phyloP scores from a whole-genome alignment of 345 rosid genomes.

The Streptanthus diversifolius region DNA sequence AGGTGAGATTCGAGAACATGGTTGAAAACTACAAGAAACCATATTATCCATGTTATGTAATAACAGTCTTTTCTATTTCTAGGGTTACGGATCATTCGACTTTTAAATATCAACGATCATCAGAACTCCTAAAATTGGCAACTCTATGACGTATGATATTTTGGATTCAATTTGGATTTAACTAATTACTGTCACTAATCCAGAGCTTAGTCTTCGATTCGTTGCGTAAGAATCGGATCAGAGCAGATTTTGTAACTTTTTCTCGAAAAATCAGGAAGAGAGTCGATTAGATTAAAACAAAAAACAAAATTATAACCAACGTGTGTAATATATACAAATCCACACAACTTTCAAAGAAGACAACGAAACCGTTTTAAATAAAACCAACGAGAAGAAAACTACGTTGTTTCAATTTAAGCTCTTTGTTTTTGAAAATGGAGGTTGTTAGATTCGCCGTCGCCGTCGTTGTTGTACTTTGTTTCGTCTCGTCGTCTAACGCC shows the following conservation, averaged over 20 bases:
- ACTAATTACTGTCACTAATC: background rate
- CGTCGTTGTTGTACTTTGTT: background rate
- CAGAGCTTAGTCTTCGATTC: constrained; percentile 24
- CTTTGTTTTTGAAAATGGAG: background rate
- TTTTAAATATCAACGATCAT: background rate
- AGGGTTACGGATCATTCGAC: background rate
- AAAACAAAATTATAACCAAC: background rate
- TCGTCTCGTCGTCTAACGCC: background rate
- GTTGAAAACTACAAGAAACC: constrained; percentile 11
- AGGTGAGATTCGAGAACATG: constrained; percentile 10
- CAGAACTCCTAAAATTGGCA: background rate
- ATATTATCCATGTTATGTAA: background rate
- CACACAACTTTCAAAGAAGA: background rate
- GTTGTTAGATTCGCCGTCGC: background rate
- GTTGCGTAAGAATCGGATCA: constrained; percentile 18
- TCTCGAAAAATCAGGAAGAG: constrained; percentile 9
- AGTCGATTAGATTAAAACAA: background rate
- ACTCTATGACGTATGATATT: background rate
- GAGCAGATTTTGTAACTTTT: background rate
- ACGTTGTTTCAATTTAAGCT: background rate
- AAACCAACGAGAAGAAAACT: background rate
- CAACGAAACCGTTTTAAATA: background rate
- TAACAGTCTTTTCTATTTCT: background rate
- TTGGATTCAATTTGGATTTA: background rate
- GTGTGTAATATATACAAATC: background rate